These are phyloP conservation scores for Aspergillus conjunctus DNA, from an alignment of 495 filamentous ascomycete genomes.

Conservation along the genomic window DNA sequence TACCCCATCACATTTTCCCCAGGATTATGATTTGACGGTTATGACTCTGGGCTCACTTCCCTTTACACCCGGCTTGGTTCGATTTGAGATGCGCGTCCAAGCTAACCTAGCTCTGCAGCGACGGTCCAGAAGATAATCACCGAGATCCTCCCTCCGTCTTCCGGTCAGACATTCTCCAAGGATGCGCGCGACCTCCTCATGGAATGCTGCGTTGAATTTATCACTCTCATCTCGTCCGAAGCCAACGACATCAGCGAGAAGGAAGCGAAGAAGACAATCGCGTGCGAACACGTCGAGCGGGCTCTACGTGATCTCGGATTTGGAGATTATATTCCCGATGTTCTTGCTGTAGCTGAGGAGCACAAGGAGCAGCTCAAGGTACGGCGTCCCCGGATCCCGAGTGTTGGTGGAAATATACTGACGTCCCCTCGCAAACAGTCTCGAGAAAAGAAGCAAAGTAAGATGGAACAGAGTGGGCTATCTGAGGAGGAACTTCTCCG, in stretches of 20 bases:
- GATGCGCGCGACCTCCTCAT: slow-evolving; percentile 94
- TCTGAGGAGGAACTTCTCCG: slow-evolving; percentile 84
- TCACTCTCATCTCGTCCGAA: slow-evolving; percentile 94
- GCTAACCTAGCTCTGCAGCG: slow-evolving; percentile 51
- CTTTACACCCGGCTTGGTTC: neutral
- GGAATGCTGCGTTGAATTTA: slow-evolving; percentile 99
- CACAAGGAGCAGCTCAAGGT: slow-evolving; percentile 94
- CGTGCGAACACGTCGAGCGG: slow-evolving; percentile 92
- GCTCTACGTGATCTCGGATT: slow-evolving; percentile 90
- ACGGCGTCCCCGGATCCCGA: slow-evolving; percentile 23
- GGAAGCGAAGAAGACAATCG: slow-evolving; percentile 98
- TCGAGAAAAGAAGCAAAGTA: slow-evolving; percentile 94
- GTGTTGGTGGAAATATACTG: neutral
- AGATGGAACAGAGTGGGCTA: slow-evolving; percentile 91
- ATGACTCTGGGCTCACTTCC: neutral
- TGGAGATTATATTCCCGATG: slow-evolving; percentile 81
- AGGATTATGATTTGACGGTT: neutral
- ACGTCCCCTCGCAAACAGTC: slow-evolving; percentile 54
- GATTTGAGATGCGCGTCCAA: slow-evolving; percentile 3
- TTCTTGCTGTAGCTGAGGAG: slow-evolving; percentile 84
- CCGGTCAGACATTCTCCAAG: slow-evolving; percentile 78
- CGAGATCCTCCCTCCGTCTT: slow-evolving; percentile 79
- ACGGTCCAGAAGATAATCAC: slow-evolving; percentile 97
- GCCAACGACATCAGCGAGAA: slow-evolving; percentile 98
- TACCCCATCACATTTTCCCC: neutral